Evolutionary conservation across 371 early-diverging fungal genomes (phyloP).

Genomic region (Cokeromyces recurvatus): DNA sequence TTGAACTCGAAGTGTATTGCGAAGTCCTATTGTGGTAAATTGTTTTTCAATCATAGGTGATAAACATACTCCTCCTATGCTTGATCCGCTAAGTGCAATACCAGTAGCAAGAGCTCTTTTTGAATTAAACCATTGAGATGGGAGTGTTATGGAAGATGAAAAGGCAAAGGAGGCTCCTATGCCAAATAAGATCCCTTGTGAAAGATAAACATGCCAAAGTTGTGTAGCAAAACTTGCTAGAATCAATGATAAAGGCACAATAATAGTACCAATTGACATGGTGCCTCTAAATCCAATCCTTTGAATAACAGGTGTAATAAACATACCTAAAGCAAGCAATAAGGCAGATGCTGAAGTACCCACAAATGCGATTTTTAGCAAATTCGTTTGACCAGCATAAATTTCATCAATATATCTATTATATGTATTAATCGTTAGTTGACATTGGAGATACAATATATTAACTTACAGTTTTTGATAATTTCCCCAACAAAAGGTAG

Average conservation of each 20-base stretch:
- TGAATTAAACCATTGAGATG: slow-evolving; percentile 71
- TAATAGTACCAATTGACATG: slow-evolving; percentile 51
- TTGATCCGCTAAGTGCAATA: slow-evolving; percentile 69
- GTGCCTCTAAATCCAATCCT: slow-evolving; percentile 54
- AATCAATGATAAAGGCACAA: slow-evolving; percentile 51
- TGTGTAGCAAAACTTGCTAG: slow-evolving; percentile 51
- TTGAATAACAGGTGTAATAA: slow-evolving; percentile 59
- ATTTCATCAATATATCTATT: slow-evolving; percentile 31
- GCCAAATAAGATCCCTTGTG: slow-evolving; percentile 63
- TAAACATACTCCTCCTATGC: slow-evolving; percentile 68
- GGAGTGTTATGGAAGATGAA: slow-evolving; percentile 59
- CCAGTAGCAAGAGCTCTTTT: slow-evolving; percentile 76
- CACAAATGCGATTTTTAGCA: slow-evolving; percentile 46
- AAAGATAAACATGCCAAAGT: slow-evolving; percentile 57
- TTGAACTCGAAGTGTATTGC: slow-evolving; percentile 48
- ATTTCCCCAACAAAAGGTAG: slow-evolving; percentile 53
- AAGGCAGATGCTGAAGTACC: slow-evolving; percentile 47
- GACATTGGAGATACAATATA: neutral
- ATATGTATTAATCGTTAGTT: neutral
- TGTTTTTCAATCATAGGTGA: slow-evolving; percentile 54
- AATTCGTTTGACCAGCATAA: slow-evolving; percentile 22
- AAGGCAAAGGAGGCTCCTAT: slow-evolving; percentile 51
- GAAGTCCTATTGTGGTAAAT: slow-evolving; percentile 44
- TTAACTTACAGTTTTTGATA: slow-evolving; percentile 43
- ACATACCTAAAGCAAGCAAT: slow-evolving; percentile 47